These are phyloP conservation scores for Mycena sanguinolenta DNA, from an alignment of 768 basidiomycete species.

Conservation along the genomic window DNA sequence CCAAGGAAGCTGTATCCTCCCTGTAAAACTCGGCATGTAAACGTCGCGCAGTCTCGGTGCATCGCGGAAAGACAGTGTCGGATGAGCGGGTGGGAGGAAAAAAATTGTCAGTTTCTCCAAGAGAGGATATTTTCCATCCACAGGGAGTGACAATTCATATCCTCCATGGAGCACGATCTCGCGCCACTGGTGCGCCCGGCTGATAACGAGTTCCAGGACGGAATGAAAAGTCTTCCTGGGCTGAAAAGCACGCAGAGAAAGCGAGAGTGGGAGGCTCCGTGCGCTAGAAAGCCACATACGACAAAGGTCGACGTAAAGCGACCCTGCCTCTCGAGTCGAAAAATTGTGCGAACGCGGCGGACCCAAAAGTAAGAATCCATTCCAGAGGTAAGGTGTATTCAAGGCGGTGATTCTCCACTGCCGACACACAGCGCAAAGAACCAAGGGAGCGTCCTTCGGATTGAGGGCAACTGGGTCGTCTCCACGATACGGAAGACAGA, in stretches of 20 bases:
- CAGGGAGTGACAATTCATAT: background rate
- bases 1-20: background rate
- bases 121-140: background rate
- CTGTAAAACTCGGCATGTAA: background rate
- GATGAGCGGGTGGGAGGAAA: background rate
- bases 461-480: background rate
- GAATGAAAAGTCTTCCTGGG: no score
- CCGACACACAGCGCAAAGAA: constrained; percentile 6
- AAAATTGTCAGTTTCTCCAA: no score
- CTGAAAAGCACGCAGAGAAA: no score
- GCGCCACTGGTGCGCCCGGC: background rate
- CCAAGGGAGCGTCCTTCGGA: background rate
- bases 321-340: no score
- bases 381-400: background rate
- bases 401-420: background rate
- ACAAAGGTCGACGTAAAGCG: background rate
- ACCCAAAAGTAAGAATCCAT: background rate
- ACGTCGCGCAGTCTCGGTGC: background rate
- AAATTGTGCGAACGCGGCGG: background rate
- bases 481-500: background rate
- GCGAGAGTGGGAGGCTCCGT: background rate
- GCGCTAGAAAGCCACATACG: constrained; percentile 7
- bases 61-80: background rate
- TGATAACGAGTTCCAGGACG: background rate
- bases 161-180: background rate